Evolutionary conservation across 306 rosid species (phyloP).

Genomic region (Abrus precatorius): DNA sequence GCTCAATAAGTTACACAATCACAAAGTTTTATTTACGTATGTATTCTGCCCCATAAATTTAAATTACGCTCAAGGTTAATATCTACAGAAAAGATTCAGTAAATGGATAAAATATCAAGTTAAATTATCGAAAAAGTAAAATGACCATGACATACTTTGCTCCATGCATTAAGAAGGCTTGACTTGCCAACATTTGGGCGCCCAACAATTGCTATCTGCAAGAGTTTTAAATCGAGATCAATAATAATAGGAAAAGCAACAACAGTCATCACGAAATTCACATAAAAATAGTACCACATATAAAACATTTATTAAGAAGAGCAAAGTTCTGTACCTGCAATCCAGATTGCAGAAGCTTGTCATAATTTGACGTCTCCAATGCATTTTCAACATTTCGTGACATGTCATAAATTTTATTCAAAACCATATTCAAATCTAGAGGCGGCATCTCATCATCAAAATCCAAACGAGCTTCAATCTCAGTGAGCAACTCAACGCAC

Average conservation of each 20-base stretch:
- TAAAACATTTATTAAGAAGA: background rate
- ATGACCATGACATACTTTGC: constrained; percentile 76
- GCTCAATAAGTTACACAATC: constrained; percentile 61
- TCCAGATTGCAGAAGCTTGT: constrained; percentile 97
- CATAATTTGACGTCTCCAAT: constrained; percentile 88
- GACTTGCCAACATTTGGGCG: constrained; percentile 99
- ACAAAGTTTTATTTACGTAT: background rate
- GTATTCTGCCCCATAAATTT: constrained; percentile 8
- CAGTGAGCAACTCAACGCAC: constrained; percentile 94
- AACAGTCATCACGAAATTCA: constrained; percentile 23
- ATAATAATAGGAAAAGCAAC: constrained; percentile 35
- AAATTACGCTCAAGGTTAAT: constrained; percentile 32
- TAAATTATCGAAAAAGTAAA: constrained; percentile 30
- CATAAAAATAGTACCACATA: background rate
- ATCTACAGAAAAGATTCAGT: constrained; percentile 18
- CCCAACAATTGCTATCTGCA: constrained; percentile 96
- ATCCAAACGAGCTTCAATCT: constrained; percentile 96
- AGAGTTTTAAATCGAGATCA: constrained; percentile 43
- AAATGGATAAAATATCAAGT: constrained; percentile 31
- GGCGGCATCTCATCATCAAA: constrained; percentile 98
- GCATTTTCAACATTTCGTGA: constrained; percentile 82
- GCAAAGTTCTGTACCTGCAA: constrained; percentile 64
- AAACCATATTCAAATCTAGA: constrained; percentile 63
- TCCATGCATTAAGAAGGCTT: constrained; percentile 99
- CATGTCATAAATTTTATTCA: constrained; percentile 72